Base-by-base conservation (phyloP, 139 green algal species). In the Coelastrella sp. region DNA sequence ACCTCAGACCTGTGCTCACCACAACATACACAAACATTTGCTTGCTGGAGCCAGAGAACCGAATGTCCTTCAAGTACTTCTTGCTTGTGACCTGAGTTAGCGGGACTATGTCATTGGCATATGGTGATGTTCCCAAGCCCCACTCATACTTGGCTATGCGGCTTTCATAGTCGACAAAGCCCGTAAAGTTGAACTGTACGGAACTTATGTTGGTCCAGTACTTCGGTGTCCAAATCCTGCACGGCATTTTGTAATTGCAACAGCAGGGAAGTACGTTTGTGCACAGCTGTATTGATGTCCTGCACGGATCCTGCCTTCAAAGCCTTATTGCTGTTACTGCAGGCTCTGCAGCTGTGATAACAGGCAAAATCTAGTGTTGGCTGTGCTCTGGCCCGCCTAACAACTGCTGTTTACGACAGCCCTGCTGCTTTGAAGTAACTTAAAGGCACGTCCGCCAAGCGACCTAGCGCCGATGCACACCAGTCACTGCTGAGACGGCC, bases 41-140 rank as follows among this genome's bases (percentile, higher is more conserved):
- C 47, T 84, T 64, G 13, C 78, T 91, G 66, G 56, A 64, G 66
- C 80, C 80, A 13, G 22, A 64, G 7, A 80, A 83, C 74, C 66
- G 83, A 11, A 90, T 90, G 85, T 90, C 85, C 8, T 83, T 90
- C 6, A 83, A 57, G 57, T 77, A n/a, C 20, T 56, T 68, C n/a
- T 17, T 60, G 57, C n/a, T 68, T 13, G 68, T 79, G 4, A 88
- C 56, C 14, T 73, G 13, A 2, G 17, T 56, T 32, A 89, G 22
- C 3, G 88, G 68, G 5, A 95, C 58, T 17, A 96, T 90, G 65
- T 96, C 91, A 5, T 59, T 73, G 3, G 64, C 57, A 84, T 81
- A 88, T 17, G 90, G 90, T 11, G 54, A 82, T 10, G 82, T 93
- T 64, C 94, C 95, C 20, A 96, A 68, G 47, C 89, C 92, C 95